These are phyloP conservation scores for Plasmodium billcollinsi DNA, from an alignment of 169 alveolate species.

Conservation along the genomic window DNA sequence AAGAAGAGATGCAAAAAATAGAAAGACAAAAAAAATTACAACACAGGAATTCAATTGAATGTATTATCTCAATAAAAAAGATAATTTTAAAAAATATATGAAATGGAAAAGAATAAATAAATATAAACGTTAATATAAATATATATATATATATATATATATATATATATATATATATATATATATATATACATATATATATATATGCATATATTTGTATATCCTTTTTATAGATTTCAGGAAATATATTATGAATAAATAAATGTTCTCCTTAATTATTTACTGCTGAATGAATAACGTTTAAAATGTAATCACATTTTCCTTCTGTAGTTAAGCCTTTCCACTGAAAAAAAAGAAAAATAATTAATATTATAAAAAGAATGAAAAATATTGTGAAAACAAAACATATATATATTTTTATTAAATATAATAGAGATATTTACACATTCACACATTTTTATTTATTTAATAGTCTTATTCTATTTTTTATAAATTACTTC, in stretches of 20 bases:
- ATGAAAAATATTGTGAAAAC: not conserved
- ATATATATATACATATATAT: not conserved
- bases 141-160: too few species aligned
- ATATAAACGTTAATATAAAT: not conserved
- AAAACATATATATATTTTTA: too few species aligned
- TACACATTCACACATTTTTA: not conserved
- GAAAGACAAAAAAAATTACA: constrained; percentile 31
- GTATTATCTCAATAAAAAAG: constrained; percentile 10
- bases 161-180: not conserved
- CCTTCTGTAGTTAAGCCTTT: constrained; percentile 48
- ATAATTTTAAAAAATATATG: not conserved
- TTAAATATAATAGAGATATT: too few species aligned
- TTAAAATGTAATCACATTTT: constrained; percentile 70
- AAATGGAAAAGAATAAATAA: not conserved
- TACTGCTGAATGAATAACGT: constrained; percentile 49
- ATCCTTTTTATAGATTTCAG: constrained; percentile 45
- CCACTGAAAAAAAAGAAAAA: constrained; percentile 61
- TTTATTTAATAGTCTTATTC: not conserved
- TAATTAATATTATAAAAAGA: constrained; percentile 2
- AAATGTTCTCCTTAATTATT: constrained; percentile 1
- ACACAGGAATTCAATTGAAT: constrained; percentile 56
- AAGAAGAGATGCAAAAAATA: constrained; percentile 54
- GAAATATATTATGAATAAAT: constrained; percentile 57
- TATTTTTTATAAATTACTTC: constrained; percentile 45
- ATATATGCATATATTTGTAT: not conserved